phyloP scores from a whole-genome alignment of 805 yeast genomes.

The Wickerhamiella nectarea region DNA sequence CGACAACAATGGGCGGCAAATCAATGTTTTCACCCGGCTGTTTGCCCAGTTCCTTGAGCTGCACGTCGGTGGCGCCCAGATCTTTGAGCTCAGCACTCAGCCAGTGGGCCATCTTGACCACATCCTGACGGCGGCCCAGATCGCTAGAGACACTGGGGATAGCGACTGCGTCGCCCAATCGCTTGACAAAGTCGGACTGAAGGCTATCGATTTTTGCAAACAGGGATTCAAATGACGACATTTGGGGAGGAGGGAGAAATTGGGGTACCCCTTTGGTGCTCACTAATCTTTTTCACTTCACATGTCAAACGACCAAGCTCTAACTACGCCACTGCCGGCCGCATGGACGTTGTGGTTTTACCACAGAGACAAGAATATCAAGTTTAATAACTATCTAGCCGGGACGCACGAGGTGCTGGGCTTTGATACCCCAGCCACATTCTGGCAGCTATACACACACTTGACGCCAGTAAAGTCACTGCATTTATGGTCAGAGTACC shows the following conservation, averaged over 20 bases:
- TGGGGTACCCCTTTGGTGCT: conserved; percentile 4
- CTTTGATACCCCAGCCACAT: conserved; percentile 82
- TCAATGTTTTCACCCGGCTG: conserved; percentile 60
- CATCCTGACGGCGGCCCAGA: conserved; percentile 75
- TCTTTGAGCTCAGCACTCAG: conserved; percentile 50
- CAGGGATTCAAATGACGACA: conserved; percentile 17
- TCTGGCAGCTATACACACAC: conserved; percentile 91
- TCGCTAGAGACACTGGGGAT: conserved; percentile 93
- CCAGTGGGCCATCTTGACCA: conserved; percentile 79
- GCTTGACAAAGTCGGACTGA: conserved; percentile 46
- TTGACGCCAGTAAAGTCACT: conserved; percentile 18
- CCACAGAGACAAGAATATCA: conserved; percentile 21
- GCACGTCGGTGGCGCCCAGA: conserved; percentile 73
- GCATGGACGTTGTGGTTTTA: conserved; percentile 24
- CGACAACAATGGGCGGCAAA: conserved; percentile 91
- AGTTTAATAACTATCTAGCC: conserved; percentile 18
- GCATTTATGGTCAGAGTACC: conserved; percentile 33
- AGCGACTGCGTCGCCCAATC: conserved; percentile 67
- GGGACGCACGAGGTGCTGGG: conserved; percentile 63
- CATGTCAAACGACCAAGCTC: neutral
- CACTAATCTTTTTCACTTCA: neutral
- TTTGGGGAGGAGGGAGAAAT: conserved; percentile 3
- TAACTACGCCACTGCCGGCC: conserved; percentile 13
- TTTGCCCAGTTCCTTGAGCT: conserved; percentile 66
- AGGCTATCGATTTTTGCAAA: conserved; percentile 58